These are phyloP conservation scores for Phytophthora ramorum DNA, from an alignment of 352 stramenopile species.

Conservation along the genomic window DNA sequence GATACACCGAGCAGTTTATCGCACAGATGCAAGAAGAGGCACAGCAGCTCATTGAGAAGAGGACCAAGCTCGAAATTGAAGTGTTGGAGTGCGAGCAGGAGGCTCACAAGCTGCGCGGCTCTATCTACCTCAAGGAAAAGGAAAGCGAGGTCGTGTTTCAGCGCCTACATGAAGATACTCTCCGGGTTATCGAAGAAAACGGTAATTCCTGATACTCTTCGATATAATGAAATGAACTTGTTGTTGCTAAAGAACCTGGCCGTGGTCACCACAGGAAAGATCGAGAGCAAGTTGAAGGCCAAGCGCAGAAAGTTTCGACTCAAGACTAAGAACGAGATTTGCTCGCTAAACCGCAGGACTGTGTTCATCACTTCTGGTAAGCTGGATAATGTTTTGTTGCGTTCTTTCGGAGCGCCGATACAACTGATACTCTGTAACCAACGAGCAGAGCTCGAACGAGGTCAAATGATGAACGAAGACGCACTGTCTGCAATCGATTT, in stretches of 20 bases:
- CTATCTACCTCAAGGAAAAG: conserved; percentile 47
- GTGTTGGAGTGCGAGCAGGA: conserved; percentile 31
- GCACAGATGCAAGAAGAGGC: conserved; percentile 46
- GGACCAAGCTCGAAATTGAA: conserved; percentile 36
- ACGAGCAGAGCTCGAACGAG: conserved; percentile 48
- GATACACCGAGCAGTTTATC: conserved; percentile 52
- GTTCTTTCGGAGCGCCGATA: background rate
- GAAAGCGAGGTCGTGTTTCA: conserved; percentile 37
- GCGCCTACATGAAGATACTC: conserved; percentile 43
- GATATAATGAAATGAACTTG: background rate
- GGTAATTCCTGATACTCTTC: conserved; percentile 25
- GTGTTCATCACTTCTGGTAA: conserved; percentile 47
- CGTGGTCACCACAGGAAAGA: conserved; percentile 29
- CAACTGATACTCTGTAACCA: conserved; percentile 8
- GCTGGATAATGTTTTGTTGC: background rate
- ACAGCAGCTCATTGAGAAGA: conserved; percentile 31
- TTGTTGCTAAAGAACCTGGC: background rate
- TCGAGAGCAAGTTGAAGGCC: conserved; percentile 47
- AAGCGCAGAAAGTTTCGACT: conserved; percentile 54
- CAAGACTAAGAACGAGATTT: conserved; percentile 57
- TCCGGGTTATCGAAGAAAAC: conserved; percentile 42
- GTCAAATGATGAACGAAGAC: conserved; percentile 62
- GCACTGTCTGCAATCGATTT: conserved; percentile 39
- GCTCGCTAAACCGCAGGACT: conserved; percentile 48
- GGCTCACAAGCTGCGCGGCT: conserved; percentile 35